Percentiles rank a stretch among this genome's conserved stretches.
Conservation (phyloP, 2,329 filamentous ascomycete species). For the Fusarium sp. region DNA sequence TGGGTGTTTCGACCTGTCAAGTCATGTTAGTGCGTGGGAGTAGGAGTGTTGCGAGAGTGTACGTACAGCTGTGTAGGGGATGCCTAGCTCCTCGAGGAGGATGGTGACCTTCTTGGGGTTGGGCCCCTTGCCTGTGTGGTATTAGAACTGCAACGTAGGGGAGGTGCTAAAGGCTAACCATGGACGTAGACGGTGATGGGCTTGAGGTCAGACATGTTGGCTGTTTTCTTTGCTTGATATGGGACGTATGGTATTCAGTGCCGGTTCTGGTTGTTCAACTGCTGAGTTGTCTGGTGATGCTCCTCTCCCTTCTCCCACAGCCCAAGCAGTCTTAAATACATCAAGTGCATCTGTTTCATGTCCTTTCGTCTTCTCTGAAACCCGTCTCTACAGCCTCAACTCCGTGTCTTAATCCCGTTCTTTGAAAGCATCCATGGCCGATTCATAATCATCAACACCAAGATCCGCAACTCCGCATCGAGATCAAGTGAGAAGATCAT, state of each 20-base stretch:
- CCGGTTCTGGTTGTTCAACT: not conserved
- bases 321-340: not conserved
- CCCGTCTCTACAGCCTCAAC: not conserved
- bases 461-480: not conserved
- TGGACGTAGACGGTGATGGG: conserved; percentile 33
- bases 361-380: not conserved
- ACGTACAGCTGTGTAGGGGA: conserved; percentile 49
- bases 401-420: not conserved
- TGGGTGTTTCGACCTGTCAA: conserved; percentile 30
- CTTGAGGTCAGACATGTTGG: conserved; percentile 27
- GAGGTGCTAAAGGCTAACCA: conserved; percentile 3
- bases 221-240: not conserved
- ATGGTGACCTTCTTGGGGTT: conserved; percentile 50
- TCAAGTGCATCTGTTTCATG: not conserved
- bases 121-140: conserved; percentile 39
- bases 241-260: not conserved
- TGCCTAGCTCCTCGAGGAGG: conserved; percentile 50
- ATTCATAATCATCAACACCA: not conserved
- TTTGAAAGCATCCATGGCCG: not conserved
- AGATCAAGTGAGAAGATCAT: not conserved
- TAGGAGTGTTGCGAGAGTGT: not conserved
- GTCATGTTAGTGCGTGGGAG: not conserved
- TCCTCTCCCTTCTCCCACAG: not conserved
- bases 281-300: not conserved
- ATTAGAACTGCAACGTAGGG: not conserved